Evolutionary conservation across 1,284 basidiomycete genomes (phyloP), one percentile per base, ranked within the genome.

Genomic region (Marasmius fiardii): DNA sequence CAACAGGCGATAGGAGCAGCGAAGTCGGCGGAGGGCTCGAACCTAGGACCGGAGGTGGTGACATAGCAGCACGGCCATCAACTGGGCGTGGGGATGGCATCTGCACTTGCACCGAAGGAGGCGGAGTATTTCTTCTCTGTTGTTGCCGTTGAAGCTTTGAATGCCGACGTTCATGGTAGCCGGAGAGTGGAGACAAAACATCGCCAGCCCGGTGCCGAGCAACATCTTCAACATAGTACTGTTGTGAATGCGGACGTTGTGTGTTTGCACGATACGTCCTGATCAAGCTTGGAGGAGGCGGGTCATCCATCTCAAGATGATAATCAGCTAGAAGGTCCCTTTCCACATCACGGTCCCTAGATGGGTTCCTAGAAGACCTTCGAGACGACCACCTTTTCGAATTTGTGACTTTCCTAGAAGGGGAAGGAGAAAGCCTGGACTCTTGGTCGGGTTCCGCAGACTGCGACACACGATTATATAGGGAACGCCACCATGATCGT

Each of bases 401-500:
- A 14, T 51, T 43, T 21, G 51, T 53, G 26, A 18, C 43, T 54
- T 31, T 33, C 37, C 52, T 51, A 2, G 58, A 56, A 44, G 55
- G 43, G 35, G 24, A 24, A 28, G 51, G 48, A 31, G 59, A 58
- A 24, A 58, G 26, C 34, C 51, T 51, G 7, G 69, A 66, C 14
- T 67, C 66, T 34, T 71, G 64, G 14, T 66, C 66, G 24, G 72
- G 71, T 14, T 64, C 66, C 4, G 69, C 71, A 3, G 74, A 68
- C 51, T 79, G 78, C 2, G 82, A 83, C 28, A 84, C 60, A 18
- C 78, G 78, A 59, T 75, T 66, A 63, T 84, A 84, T 4, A 81
- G 63, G 39, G 68, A 73, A 20, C 76, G 76, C 83, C 82, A 85
- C 83, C 82, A 84, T 0, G 83, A 81, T 8, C 69, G 59, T 39